Base-by-base conservation (phyloP, 345 rosid species). In the Iberis pinnata region DNA sequence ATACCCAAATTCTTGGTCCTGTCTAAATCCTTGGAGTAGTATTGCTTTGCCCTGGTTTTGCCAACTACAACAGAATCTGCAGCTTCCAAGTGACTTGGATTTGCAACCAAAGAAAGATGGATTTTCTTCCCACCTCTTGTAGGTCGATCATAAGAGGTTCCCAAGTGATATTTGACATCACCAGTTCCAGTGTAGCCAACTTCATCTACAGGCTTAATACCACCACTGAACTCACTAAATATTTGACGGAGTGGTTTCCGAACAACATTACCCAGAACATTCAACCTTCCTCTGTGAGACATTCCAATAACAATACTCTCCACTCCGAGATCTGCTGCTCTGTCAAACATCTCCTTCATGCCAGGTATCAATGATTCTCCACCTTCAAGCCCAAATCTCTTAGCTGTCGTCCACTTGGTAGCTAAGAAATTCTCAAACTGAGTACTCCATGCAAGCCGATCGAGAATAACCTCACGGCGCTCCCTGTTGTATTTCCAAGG, bases 81-180 rank as follows among this genome's bases (percentile, higher is more conserved):
- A 60, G 95, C 95, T 77, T 86, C 95, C 75, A 86, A 69, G 63
- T 86, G 95, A 78, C 95, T 86, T 10, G 95, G 95, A 63, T 86
- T 86, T 40, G 95, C 95, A 63, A 85, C 89, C 74, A 85, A 68
- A 59, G 95, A 85, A 35, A 85, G 74, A 72, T 85, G 95, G 49
- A 85, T 85, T 50, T 84, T 75, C 69, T 78, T 80, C 50, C 87
- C 95, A 43, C 89, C 95, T 69, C 95, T 75, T 20, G 95, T 85
- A 59, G 95, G 95, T 29, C 95, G 75, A 64, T 85, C 95, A 69
- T 82, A 85, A 43, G 95, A 85, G 56, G 89, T 85, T 59, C 89
- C 89, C 77, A 85, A 63, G 75, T 85, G 95, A 75, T 85, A 85
- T 65, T 85, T 85, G 37, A 85, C 95, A 75, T 80, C 95, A 73